Conservation (phyloP, 805 yeast genomes). For the Limtongozyma cylindracea region DNA sequence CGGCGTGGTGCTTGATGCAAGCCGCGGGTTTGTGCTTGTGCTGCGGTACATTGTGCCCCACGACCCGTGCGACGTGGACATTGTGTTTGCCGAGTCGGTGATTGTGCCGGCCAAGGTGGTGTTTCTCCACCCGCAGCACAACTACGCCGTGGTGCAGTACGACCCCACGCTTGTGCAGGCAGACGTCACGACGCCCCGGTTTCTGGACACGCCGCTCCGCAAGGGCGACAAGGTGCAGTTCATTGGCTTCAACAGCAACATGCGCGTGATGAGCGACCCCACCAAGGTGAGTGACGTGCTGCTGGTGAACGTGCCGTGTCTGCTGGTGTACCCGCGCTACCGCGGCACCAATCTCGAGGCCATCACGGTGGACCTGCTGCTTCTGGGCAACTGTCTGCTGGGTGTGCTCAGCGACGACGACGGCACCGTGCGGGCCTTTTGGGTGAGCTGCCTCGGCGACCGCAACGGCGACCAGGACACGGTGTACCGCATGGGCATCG, state of each 20-base stretch:
- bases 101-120: conserved; percentile 59
- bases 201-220: conserved; percentile 26
- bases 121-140: conserved; percentile 71
- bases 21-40: conserved; percentile 53
- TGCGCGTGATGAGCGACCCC: conserved; percentile 46
- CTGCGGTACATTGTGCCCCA: conserved; percentile 67
- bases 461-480: conserved; percentile 17
- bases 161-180: conserved; percentile 56
- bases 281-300: conserved; percentile 59
- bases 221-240: conserved; percentile 63
- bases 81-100: conserved; percentile 70
- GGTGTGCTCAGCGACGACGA: conserved; percentile 58
- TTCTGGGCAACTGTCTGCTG: conserved; percentile 49
- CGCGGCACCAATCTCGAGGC: conserved; percentile 71
- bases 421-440: conserved; percentile 63
- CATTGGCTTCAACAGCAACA: conserved; percentile 52
- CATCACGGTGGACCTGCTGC: conserved; percentile 43
- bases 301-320: conserved; percentile 47
- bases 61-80: conserved; percentile 47
- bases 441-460: conserved; percentile 65
- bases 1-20: conserved; percentile 67
- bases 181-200: conserved; percentile 41
- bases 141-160: conserved; percentile 63
- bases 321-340: conserved; percentile 48
- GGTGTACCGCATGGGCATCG: conserved; percentile 51